These are phyloP conservation scores for Lepidium africanum DNA, from an alignment of 345 rosid species.

Conservation along the genomic window DNA sequence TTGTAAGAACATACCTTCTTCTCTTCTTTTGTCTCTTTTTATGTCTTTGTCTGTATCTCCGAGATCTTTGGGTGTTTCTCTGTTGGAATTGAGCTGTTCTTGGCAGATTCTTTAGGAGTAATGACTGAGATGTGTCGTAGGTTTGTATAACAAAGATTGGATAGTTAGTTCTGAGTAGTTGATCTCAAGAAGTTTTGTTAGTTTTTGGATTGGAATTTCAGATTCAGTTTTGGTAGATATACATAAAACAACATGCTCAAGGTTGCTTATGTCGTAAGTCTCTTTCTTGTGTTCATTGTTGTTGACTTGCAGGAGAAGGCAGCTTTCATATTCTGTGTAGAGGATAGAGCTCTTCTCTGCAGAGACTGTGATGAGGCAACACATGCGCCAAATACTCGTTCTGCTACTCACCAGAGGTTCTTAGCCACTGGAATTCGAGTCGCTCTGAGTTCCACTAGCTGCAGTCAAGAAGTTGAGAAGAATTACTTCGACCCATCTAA, in stretches of 20 bases:
- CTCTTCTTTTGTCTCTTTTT: not conserved
- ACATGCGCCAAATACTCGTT: slow-evolving; percentile 69
- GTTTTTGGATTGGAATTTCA: not conserved
- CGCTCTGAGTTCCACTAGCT: slow-evolving; percentile 49
- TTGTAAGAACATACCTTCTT: slow-evolving; percentile 33
- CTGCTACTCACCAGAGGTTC: slow-evolving; percentile 88
- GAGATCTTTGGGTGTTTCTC: not conserved
- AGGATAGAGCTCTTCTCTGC: slow-evolving; percentile 91
- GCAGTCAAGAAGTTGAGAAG: slow-evolving; percentile 40
- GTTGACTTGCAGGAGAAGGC: slow-evolving; percentile 68
- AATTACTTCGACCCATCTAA: slow-evolving; percentile 56
- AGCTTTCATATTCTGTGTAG: slow-evolving; percentile 96
- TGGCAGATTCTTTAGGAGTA: not conserved
- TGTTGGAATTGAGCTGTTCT: not conserved
- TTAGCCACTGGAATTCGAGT: slow-evolving; percentile 89
- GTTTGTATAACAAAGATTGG: not conserved
- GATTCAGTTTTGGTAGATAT: not conserved
- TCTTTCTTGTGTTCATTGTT: slow-evolving; percentile 11
- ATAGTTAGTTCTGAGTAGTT: not conserved
- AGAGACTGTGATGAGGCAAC: slow-evolving; percentile 77
- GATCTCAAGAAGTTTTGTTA: not conserved
- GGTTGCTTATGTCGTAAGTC: no score
- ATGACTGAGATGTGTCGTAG: not conserved
- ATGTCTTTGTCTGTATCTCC: not conserved
- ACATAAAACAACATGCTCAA: not conserved